A percentile compares a stretch with the other conserved stretches of the same genome.
Conservation (phyloP, 208 protist genomes). For the Crithidia acanthocephali region DNA sequence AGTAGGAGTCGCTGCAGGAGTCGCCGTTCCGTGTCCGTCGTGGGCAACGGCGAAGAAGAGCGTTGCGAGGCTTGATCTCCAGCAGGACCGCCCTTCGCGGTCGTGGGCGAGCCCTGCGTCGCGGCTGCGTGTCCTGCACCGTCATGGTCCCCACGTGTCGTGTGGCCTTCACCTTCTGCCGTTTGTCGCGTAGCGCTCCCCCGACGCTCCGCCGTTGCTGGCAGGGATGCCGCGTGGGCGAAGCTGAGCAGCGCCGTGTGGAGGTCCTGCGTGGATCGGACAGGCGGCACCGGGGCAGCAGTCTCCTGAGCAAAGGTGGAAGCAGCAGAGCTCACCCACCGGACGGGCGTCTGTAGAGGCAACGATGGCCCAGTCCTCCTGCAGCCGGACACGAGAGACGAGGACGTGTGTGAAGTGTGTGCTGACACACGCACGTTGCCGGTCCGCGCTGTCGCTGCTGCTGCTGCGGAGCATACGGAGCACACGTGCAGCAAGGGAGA, state of each 20-base stretch:
- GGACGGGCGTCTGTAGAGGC: neutral
- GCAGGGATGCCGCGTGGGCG: conserved; percentile 12
- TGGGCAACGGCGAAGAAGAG: too few species aligned
- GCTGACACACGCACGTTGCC: neutral
- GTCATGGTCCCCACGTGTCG: too few species aligned
- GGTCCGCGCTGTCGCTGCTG: too few species aligned
- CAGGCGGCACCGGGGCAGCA: neutral
- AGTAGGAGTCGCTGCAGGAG: conserved; percentile 28
- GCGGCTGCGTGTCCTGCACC: neutral
- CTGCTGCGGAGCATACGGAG: too few species aligned
- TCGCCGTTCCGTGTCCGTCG: conserved; percentile 8
- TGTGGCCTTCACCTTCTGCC: too few species aligned
- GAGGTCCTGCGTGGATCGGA: conserved; percentile 28
- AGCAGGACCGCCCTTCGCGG: neutral
- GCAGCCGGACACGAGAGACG: neutral
- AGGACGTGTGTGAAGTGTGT: neutral
- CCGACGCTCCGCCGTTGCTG: neutral
- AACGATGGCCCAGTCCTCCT: neutral
- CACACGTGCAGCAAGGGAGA: neutral
- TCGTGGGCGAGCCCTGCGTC: neutral
- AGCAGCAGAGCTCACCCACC: neutral
- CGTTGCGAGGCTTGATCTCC: neutral
- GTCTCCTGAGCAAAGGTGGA: neutral
- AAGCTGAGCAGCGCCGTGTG: conserved; percentile 27
- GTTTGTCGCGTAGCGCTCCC: too few species aligned